Percentiles rank a stretch among this genome's conserved stretches.
These are phyloP conservation scores for Saccharomycopsis javanensis DNA, from an alignment of 805 yeast species.

Conservation along the genomic window DNA sequence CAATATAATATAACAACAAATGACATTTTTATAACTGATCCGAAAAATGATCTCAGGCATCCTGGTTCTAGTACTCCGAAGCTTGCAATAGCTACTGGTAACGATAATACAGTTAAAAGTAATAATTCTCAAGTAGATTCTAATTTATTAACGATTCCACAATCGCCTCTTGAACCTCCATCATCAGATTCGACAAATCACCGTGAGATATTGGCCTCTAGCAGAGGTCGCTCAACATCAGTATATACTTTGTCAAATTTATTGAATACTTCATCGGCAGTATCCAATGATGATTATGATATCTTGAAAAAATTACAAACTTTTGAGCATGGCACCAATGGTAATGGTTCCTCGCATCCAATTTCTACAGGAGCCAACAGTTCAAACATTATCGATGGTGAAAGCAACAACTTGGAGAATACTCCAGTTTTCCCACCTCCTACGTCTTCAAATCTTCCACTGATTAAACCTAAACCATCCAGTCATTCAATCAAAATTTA, in stretches of 20 bases:
- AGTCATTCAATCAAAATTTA: background rate
- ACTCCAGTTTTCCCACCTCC: background rate
- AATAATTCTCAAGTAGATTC: background rate
- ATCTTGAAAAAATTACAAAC: slow-evolving; percentile 8
- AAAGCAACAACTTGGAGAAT: background rate
- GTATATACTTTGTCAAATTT: slow-evolving; percentile 13
- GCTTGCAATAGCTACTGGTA: too few species aligned
- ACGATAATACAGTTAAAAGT: too few species aligned
- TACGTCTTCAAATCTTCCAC: slow-evolving; percentile 3
- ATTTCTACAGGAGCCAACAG: background rate
- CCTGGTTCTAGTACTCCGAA: too few species aligned
- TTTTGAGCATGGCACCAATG: background rate
- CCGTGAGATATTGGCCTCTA: background rate
- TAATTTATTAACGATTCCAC: background rate
- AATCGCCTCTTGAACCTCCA: background rate
- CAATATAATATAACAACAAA: too few species aligned
- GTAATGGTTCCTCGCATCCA: background rate
- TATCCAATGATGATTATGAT: slow-evolving; percentile 6
- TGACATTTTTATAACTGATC: too few species aligned
- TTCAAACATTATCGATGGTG: background rate
- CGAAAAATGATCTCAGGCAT: too few species aligned
- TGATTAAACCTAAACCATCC: slow-evolving; percentile 2
- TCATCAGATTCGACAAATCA: background rate
- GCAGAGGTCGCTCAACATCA: slow-evolving; percentile 10
- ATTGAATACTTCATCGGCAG: slow-evolving; percentile 3